These are phyloP conservation scores for Suhomyces ambrosiae DNA, from an alignment of 1,139 yeast genomes.

Conservation along the genomic window DNA sequence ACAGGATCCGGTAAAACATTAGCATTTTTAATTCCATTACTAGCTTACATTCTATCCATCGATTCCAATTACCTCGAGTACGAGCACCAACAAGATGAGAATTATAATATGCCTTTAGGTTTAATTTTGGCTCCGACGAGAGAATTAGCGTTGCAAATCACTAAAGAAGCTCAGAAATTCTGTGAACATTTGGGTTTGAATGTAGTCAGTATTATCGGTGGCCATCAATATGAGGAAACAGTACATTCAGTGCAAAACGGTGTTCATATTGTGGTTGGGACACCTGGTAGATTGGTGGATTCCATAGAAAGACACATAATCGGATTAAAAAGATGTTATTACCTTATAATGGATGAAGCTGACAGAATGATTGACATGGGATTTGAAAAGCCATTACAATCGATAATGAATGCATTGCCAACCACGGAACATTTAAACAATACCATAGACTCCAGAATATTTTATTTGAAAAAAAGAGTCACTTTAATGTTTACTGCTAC, in stretches of 20 bases:
- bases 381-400: constrained; percentile 76
- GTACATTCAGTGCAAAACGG: constrained; percentile 61
- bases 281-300: constrained; percentile 90
- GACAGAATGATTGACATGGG: constrained; percentile 96
- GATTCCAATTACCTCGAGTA: constrained; percentile 38
- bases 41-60: constrained; percentile 53
- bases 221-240: constrained; percentile 81
- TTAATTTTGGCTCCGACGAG: constrained; percentile 88
- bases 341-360: constrained; percentile 86
- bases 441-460: constrained; percentile 29
- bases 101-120: constrained; percentile 50
- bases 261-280: constrained; percentile 83
- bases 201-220: constrained; percentile 81
- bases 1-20: constrained; percentile 96
- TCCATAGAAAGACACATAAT: constrained; percentile 69
- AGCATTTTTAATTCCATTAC: constrained; percentile 79
- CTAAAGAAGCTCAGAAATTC: constrained; percentile 62
- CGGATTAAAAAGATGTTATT: constrained; percentile 61
- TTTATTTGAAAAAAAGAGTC: constrained; percentile 31
- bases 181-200: constrained; percentile 42
- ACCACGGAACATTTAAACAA: constrained; percentile 25
- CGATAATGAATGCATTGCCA: constrained; percentile 55
- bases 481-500: constrained; percentile 96
- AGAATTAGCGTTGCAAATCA: constrained; percentile 88
- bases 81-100: constrained; percentile 35